Base-by-base conservation (phyloP, 495 filamentous ascomycete species). In the Oidiodendron maius region DNA sequence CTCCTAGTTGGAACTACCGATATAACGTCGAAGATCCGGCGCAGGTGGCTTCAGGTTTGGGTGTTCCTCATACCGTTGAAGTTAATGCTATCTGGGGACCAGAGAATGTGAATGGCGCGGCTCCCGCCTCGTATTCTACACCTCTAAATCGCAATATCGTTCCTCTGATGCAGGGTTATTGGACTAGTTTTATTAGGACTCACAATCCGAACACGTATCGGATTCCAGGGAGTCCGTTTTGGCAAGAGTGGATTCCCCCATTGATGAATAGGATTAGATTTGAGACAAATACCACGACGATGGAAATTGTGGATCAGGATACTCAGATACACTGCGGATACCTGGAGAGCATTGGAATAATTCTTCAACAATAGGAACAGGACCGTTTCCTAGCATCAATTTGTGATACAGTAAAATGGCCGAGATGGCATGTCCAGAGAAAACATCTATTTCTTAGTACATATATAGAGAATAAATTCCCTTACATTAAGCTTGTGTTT, bases 121-220 rank as follows among this genome's bases (percentile, higher is more conserved):
- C n/a, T n/a, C n/a, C n/a, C n/a, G n/a, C n/a, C n/a, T n/a, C n/a
- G n/a, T n/a, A n/a, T n/a, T n/a, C 55, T 0, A 57, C 13, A 1
- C 17, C 70, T 1, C 40, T 47, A 9, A 45, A 52, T 8, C 15
- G 4, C 1, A 40, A 20, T 13, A 15, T 55, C 16, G 43, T 34
- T 0, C 71, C 77, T 0, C 63, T 81, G 2, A 75, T 86, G 52
- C 81, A 85, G 53, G 72, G 68, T 0, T 87, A 87, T 58, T 86
- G 80, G 82, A 72, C 77, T 1, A 84, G 80, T 53, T 89, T 87
- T 59, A 80, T 87, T 48, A 64, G 72, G 43, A 69, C 70, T 1
- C 74, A 78, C 46, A 67, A 88, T 63, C 84, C 84, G 21, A 87
- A 89, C 57, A 75, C 51, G 18, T 57, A 67, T 44, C 68, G 71